These are phyloP conservation scores for Suillus luteus DNA, from an alignment of 768 basidiomycete species.

Conservation along the genomic window DNA sequence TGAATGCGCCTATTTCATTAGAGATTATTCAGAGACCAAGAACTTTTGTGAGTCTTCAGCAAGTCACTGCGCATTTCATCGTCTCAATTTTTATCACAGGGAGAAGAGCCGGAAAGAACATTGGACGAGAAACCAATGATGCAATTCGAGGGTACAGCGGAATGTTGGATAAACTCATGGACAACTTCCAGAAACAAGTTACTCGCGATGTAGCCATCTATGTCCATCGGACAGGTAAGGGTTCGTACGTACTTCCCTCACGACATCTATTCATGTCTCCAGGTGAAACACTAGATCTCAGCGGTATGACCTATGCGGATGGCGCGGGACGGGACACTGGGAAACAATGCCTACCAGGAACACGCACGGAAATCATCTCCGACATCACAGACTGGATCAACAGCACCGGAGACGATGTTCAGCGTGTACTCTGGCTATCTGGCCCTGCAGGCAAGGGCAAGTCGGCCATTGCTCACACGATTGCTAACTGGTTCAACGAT, in stretches of 20 bases:
- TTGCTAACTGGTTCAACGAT: constrained; percentile 14
- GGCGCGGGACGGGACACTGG: background rate
- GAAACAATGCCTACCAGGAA: constrained; percentile 21
- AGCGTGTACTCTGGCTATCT: background rate
- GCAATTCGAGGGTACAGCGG: background rate
- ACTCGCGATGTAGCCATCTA: background rate
- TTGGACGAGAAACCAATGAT: background rate
- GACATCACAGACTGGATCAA: constrained; percentile 28
- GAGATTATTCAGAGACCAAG: constrained; percentile 9
- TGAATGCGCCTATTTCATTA: constrained; percentile 14
- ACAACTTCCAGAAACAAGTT: background rate
- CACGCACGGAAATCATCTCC: constrained; percentile 25
- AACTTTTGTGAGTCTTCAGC: constrained; percentile 7
- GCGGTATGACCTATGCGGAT: background rate
- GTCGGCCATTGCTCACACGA: constrained; percentile 13
- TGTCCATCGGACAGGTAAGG: background rate
- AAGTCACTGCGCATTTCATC: background rate
- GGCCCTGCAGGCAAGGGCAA: background rate
- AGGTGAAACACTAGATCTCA: too few species aligned
- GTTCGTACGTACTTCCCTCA: too few species aligned
- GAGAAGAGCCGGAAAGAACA: background rate
- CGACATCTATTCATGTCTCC: too few species aligned
- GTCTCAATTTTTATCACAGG: background rate
- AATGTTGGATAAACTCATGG: constrained; percentile 1
- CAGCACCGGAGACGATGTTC: constrained; percentile 8